These are phyloP conservation scores for Medicago truncatula DNA, from an alignment of 306 rosid species.

Conservation along the genomic window MtrunA17r5.0-ANR NC_053044.1:46918501-46919000, in stretches of 20 bases:
- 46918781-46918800: conserved; percentile 41
- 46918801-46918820: conserved; percentile 27
- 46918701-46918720: conserved; percentile 86
- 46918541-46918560: conserved; percentile 77
- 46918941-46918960: conserved; percentile 26
- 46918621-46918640: conserved; percentile 94
- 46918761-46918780: conserved; percentile 33
- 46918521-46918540: conserved; percentile 86
- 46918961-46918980: conserved; percentile 27
- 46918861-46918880: conserved; percentile 42
- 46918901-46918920: conserved; percentile 34
- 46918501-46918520: conserved; percentile 91
- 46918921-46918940: conserved; percentile 1
- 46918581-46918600: conserved; percentile 88
- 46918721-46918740: conserved; percentile 77
- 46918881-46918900: conserved; percentile 27
- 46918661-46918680: conserved; percentile 92
- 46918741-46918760: conserved; percentile 45
- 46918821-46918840: conserved; percentile 39
- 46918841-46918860: conserved; percentile 50
- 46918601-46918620: conserved; percentile 77
- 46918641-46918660: conserved; percentile 89
- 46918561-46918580: conserved; percentile 84
- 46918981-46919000: conserved; percentile 20
- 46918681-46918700: conserved; percentile 96